A percentile compares a stretch with the other conserved stretches of the same genome.
Evolutionary conservation across 805 yeast genomes (phyloP).

Genomic region (Naumovozyma castellii): DNA sequence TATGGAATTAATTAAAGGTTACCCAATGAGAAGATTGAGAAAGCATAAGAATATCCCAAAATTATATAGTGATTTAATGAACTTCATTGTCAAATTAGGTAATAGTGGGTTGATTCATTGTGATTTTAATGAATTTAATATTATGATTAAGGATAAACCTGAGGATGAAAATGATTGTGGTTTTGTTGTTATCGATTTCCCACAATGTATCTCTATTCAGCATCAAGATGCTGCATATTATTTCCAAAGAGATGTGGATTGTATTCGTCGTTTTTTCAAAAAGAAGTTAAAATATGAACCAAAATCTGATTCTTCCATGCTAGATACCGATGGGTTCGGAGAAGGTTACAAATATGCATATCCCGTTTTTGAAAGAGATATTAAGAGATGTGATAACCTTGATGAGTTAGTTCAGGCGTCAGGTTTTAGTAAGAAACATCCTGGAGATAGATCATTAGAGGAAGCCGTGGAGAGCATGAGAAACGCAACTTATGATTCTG

Average conservation of each 20-base stretch:
- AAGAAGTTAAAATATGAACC: constrained; percentile 72
- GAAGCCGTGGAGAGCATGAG: constrained; percentile 64
- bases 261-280: constrained; percentile 75
- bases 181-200: constrained; percentile 92
- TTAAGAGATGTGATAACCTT: constrained; percentile 53
- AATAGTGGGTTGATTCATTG: constrained; percentile 90
- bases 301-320: constrained; percentile 53
- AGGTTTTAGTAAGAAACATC: constrained; percentile 57
- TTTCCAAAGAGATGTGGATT: constrained; percentile 87
- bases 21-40: constrained; percentile 75
- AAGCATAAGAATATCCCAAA: constrained; percentile 60
- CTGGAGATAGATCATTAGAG: constrained; percentile 57
- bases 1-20: constrained; percentile 88
- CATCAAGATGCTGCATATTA: constrained; percentile 83
- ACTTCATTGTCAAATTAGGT: constrained; percentile 72
- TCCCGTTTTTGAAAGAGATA: constrained; percentile 74
- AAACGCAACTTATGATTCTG: constrained; percentile 30
- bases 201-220: constrained; percentile 91
- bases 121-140: constrained; percentile 95
- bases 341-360: constrained; percentile 68
- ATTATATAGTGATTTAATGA: constrained; percentile 79
- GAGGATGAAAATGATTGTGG: constrained; percentile 45
- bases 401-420: constrained; percentile 90
- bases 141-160: constrained; percentile 60
- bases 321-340: constrained; percentile 72